phyloP scores from a whole-genome alignment of 371 early-diverging fungal species.

The Nematocida ironsii region DNA sequence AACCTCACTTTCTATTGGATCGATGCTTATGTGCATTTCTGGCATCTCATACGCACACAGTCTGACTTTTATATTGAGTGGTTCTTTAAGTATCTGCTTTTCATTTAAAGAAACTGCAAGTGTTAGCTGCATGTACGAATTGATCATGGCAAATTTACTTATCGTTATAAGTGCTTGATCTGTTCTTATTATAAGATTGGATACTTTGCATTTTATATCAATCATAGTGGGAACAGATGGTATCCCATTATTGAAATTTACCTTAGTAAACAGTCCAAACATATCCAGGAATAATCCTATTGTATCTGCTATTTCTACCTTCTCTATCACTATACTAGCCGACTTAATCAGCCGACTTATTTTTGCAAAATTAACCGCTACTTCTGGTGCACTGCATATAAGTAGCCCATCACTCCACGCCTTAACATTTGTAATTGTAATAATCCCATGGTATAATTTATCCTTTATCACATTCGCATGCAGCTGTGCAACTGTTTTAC shows the following conservation, averaged over 20 bases:
- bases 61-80: slow-evolving; percentile 6
- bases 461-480: not conserved
- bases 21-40: slow-evolving; percentile 21
- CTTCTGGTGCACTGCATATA: not conserved
- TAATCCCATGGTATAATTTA: slow-evolving; percentile 1
- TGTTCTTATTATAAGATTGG: not conserved
- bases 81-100: not conserved
- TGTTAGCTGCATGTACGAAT: slow-evolving; percentile 24
- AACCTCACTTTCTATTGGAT: not conserved
- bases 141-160: slow-evolving; percentile 9
- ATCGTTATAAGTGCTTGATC: not conserved
- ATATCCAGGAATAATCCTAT: slow-evolving; percentile 33
- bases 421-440: slow-evolving; percentile 1
- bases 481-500: not conserved
- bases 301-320: not conserved
- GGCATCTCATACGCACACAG: not conserved
- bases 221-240: slow-evolving; percentile 18
- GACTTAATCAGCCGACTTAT: not conserved
- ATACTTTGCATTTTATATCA: slow-evolving; percentile 18
- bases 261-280: not conserved
- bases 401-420: slow-evolving; percentile 10
- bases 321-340: not conserved
- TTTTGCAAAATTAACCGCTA: slow-evolving; percentile 18
- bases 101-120: not conserved
- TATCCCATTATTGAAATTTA: slow-evolving; percentile 2